phyloP scores from a whole-genome alignment of 176 grass and related monocot species.

The Poa pratensis region DNA sequence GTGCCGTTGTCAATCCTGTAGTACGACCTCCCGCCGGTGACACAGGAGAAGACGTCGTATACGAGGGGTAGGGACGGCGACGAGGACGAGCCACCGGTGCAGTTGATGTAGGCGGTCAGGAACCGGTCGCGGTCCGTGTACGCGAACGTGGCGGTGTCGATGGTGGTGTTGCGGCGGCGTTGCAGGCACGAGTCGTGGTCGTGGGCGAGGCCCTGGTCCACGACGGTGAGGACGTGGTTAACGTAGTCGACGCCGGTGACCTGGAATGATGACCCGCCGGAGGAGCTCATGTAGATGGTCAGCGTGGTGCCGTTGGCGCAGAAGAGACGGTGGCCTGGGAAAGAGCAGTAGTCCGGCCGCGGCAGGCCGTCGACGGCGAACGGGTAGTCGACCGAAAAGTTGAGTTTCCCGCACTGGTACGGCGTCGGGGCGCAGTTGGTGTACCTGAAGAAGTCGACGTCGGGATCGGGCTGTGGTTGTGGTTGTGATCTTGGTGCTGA shows the following conservation, averaged over 20 bases:
- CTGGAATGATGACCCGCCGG: conserved; percentile 19
- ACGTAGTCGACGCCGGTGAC: conserved; percentile 21
- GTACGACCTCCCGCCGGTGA: conserved; percentile 16
- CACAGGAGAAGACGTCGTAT: conserved; percentile 26
- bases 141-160: conserved; percentile 20
- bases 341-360: conserved; percentile 52
- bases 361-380: not conserved
- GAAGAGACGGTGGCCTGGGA: conserved; percentile 27
- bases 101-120: conserved; percentile 45
- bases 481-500: conserved; percentile 19
- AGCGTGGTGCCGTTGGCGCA: not conserved
- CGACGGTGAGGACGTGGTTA: conserved; percentile 20
- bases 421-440: conserved; percentile 23
- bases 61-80: not conserved
- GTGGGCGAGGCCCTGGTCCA: conserved; percentile 22
- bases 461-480: not conserved
- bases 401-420: not conserved
- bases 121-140: conserved; percentile 37
- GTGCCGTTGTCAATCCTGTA: conserved; percentile 10
- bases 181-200: not conserved
- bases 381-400: conserved; percentile 31
- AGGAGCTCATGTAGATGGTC: not conserved
- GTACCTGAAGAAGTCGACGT: conserved; percentile 19
- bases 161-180: conserved; percentile 33
- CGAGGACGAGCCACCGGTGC: not conserved